Evolutionary conservation across 768 basidiomycete genomes (phyloP), one percentile per base, ranked within the genome.

Genomic region (Amanita inopinata): DNA sequence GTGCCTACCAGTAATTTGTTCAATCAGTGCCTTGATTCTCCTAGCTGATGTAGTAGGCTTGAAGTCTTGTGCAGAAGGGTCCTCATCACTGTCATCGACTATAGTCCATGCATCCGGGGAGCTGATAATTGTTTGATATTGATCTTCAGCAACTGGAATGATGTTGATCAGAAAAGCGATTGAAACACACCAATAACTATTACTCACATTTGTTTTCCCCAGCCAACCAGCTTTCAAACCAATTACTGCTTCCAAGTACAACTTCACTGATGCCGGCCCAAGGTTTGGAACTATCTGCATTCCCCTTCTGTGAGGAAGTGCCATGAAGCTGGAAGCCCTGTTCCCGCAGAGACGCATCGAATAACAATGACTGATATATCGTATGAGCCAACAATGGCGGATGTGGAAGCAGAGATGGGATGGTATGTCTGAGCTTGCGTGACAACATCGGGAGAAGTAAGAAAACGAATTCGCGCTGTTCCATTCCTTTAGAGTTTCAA

Each of bases 321-420:
- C 70, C 70, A 15, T 64, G 57, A 9, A 84, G 60, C 20, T 61
- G 63, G 54, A 90, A 96, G 0, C 83, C 87, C 56, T 80, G 76
- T 49, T 85, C 84, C 12, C 67, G 62, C 27, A 97, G 55, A 15
- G 79, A 70, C 19, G 80, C 76, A 60, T 99, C 96, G 50, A 98
- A 99, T 0, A 80, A 60, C 3, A 98, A 65, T 0, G 92, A 77
- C 58, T 98, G 90, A 57, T 94, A 94, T 36, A 98, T 83, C 1
- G 92, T 97, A 55, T 99, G 94, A 1, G 96, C 96, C 5, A 99
- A 68, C 15, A 98, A 62, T 0, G 91, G 78, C 0, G 96, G 87
- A 50, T 82, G 78, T 2, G 76, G 62, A 3, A 98, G 63, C 8
- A 98, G 61, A 14, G 71, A 57, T 0, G 91, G 86, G 25, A 92